These are phyloP conservation scores for Cyclocybe cylindracea DNA, from an alignment of 768 basidiomycete species.

Conservation along the genomic window DNA sequence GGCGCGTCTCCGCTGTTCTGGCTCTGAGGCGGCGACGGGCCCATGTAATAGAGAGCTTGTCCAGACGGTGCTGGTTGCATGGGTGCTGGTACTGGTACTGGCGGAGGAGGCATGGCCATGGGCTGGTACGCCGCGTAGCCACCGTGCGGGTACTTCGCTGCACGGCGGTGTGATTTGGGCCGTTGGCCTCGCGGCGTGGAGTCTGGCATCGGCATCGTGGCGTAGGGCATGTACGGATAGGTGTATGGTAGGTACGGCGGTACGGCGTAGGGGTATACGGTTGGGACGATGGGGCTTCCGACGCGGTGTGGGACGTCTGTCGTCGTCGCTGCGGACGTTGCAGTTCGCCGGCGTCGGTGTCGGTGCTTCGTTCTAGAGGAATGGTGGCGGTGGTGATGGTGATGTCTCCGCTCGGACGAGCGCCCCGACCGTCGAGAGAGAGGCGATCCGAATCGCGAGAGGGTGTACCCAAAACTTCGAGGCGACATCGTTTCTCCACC, in stretches of 20 bases:
- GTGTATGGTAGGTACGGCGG: constrained; percentile 19
- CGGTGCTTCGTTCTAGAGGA: constrained; percentile 6
- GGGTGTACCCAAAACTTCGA: constrained; percentile 10
- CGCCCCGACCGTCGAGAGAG: constrained; percentile 17
- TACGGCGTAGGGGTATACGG: constrained; percentile 21
- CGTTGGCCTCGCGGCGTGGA: constrained; percentile 17
- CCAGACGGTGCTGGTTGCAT: constrained; percentile 1
- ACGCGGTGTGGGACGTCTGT: constrained; percentile 12
- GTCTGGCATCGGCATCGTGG: constrained; percentile 12
- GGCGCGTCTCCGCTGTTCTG: constrained; percentile 10
- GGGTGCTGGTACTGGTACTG: constrained; percentile 6
- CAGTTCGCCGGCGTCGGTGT: constrained; percentile 16
- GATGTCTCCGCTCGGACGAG: constrained; percentile 4
- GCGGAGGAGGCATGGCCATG: constrained; percentile 20
- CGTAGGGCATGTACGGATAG: constrained; percentile 15
- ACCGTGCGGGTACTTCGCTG: constrained; percentile 11
- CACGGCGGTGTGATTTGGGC: constrained; percentile 5
- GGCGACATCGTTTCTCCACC: too few relatives aligned
- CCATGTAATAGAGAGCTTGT: constrained; percentile 19
- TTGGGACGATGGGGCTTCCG: constrained; percentile 19
- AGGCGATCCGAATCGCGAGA: constrained; percentile 19
- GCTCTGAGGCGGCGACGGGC: constrained; percentile 24
- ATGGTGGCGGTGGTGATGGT: constrained; percentile 9
- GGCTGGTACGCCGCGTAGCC: constrained; percentile 23
- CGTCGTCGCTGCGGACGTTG: constrained; percentile 14